Evolutionary conservation across 345 rosid species (phyloP), one percentile per base, ranked within the genome.

Genomic region (Citrus cavaleriei): DNA sequence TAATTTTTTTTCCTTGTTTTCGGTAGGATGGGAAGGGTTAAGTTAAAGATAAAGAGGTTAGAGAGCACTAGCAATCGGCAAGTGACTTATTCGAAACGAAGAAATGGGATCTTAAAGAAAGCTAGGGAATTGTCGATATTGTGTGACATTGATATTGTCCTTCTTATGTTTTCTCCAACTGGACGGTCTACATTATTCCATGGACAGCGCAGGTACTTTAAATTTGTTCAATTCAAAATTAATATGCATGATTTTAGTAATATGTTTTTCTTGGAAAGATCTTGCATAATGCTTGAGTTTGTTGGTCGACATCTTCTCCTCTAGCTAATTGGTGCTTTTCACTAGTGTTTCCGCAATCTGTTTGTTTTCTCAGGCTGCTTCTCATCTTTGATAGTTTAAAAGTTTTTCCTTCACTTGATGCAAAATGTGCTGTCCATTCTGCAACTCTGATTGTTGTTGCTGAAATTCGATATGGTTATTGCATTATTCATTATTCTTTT

Each of bases 151-250:
- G 95, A 93, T 79, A 88, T 92, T 75, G 84, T 91, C 83, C 93
- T 93, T 85, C 90, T 95, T 78, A 91, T 92, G 97, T 93, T 92
- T 84, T 92, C 97, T 84, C 99, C 98, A 0, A 91, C 88, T 1
- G 98, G 91, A 46, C 51, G 51, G 51, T 46, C 51, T 46, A 46
- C 92, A 12, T 75, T 92, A 70, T 92, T 90, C 83, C 90, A 90
- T 73, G 95, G 97, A 75, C 90, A 90, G 63, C 86, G 85, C 84
- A 93, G 97, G 98, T 93, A 80, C 61, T 69, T 66, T 68, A 32
- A 55, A 22, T 37, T 71, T 74, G 27, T 30, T 62, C 58, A 8
- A 22, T 74, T 46, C 19, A 21, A 62, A 40, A 28, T 28, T 16
- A 42, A 27, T 42, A 2, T 27, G n/a, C 5, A 12, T 74, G 77